phyloP scores from a whole-genome alignment of 2,329 filamentous ascomycete genomes.

The Paecilomyces fulvus region DNA sequence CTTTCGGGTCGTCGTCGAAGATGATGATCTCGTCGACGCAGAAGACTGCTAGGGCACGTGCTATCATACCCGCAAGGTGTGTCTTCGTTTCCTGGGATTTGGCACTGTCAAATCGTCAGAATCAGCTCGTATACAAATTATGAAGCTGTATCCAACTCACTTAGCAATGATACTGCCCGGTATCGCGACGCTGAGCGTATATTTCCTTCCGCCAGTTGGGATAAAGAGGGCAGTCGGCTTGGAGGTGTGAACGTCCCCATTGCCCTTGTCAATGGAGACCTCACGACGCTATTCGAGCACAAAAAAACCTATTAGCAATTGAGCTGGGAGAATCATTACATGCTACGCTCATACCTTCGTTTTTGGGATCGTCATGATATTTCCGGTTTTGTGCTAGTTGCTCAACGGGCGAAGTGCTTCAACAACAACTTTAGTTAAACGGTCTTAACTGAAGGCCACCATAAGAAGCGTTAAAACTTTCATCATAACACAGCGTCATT shows the following conservation, averaged over 20 bases:
- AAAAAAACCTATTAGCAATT: not conserved
- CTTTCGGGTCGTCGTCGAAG: constrained; percentile 56
- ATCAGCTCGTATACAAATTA: not conserved
- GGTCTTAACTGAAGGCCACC: not conserved
- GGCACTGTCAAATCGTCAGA: constrained; percentile 42
- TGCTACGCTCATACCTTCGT: not conserved
- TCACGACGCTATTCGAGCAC: not conserved
- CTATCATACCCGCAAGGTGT: constrained; percentile 63
- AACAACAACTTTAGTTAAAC: not conserved
- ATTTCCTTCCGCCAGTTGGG: constrained; percentile 55
- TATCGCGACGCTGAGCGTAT: constrained; percentile 70
- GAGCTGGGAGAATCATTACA: not conserved
- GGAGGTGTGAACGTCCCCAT: constrained; percentile 36
- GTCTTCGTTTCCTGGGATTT: constrained; percentile 68
- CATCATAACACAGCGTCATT: not conserved
- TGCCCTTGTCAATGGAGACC: not conserved
- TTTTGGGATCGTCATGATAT: not conserved
- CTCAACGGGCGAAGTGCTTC: not conserved
- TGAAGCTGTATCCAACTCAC: constrained; percentile 35
- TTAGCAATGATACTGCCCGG: constrained; percentile 70
- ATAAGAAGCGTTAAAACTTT: not conserved
- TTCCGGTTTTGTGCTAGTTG: not conserved
- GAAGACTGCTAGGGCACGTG: constrained; percentile 74
- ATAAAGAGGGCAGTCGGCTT: constrained; percentile 63
- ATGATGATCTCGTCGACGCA: constrained; percentile 76